Conservation (phyloP, 2,329 filamentous ascomycete species). For the Rhinocladiella mackenziei region DNA sequence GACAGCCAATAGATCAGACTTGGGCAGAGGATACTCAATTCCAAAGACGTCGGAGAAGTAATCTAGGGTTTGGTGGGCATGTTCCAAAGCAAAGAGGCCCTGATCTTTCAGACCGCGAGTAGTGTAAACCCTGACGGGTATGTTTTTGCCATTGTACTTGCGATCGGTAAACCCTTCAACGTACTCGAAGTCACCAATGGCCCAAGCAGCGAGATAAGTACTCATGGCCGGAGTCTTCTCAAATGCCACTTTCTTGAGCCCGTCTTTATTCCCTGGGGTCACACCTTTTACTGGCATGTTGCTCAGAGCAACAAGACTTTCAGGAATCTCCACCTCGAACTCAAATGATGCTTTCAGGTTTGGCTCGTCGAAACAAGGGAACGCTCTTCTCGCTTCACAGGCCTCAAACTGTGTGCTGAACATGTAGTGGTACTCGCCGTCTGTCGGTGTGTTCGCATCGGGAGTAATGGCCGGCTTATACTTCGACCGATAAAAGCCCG, state of each 20-base stretch:
- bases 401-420: slow-evolving; percentile 97
- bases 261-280: slow-evolving; percentile 63
- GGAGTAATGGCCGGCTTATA: slow-evolving; percentile 77
- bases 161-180: slow-evolving; percentile 86
- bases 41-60: slow-evolving; percentile 93
- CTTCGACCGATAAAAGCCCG: slow-evolving; percentile 88
- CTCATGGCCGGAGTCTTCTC: slow-evolving; percentile 86
- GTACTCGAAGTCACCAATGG: slow-evolving; percentile 94
- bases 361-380: slow-evolving; percentile 97
- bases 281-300: slow-evolving; percentile 88
- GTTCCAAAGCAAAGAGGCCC: slow-evolving; percentile 81
- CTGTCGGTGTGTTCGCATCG: slow-evolving; percentile 71
- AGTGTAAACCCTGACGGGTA: slow-evolving; percentile 94
- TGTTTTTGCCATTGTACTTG: slow-evolving; percentile 82
- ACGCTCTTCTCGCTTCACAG: slow-evolving; percentile 88
- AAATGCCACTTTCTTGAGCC: slow-evolving; percentile 66
- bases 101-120: slow-evolving; percentile 92
- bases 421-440: slow-evolving; percentile 62
- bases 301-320: slow-evolving; percentile 81
- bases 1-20: slow-evolving; percentile 84
- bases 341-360: slow-evolving; percentile 96
- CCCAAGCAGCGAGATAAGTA: slow-evolving; percentile 86
- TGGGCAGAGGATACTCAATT: slow-evolving; percentile 88
- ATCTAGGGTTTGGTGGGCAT: slow-evolving; percentile 89
- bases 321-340: slow-evolving; percentile 85